Base-by-base conservation (phyloP, 1,139 yeast genomes). In the Sugiyamaella novakii region DNA sequence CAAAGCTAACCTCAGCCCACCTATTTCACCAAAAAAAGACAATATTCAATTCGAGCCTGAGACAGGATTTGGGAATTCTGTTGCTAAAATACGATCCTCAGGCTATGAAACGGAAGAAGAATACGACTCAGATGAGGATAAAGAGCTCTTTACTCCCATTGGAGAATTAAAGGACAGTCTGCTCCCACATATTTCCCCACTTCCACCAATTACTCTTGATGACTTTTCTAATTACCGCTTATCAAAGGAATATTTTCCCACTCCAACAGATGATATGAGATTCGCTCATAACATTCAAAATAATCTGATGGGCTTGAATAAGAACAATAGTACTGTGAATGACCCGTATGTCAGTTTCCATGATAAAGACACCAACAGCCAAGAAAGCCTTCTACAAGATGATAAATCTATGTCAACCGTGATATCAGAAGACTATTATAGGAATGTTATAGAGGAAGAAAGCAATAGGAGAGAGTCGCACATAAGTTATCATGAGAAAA, bases 181-280 rank as follows among this genome's bases (percentile, higher is more conserved):
- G 34, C 46, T 38, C 14, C 43, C 46, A 5, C 46, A 38, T 4
- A 33, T 42, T 17, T 29, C 22, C 21, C 46, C 39, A 15, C 31
- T 42, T 33, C 34, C 40, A 10, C 27, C 46, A 17, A 19, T 42
- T 4, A 42, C 40, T 15, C 39, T 42, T 24, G 43, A 39, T 11
- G 43, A 39, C 8, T 18, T 39, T 5, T 39, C 43, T 3, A 7
- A 34, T 4, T 39, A 39, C 18, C 34, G 43, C n/a, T 29, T 39
- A 28, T 39, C 43, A 19, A 39, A 34, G 6, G 24, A n/a, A 18
- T 39, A 34, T 3, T 21, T 39, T 21, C 12, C 35, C 2, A 39
- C 29, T 11, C 29, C 43, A 5, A 29, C 34, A 11, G 36, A 29
- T n/a, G 31, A 38, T 22, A n/a, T n/a, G n/a, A n/a, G n/a, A n/a